Conservation (phyloP, 495 filamentous ascomycete genomes). For the Bombardia bombarda region DNA sequence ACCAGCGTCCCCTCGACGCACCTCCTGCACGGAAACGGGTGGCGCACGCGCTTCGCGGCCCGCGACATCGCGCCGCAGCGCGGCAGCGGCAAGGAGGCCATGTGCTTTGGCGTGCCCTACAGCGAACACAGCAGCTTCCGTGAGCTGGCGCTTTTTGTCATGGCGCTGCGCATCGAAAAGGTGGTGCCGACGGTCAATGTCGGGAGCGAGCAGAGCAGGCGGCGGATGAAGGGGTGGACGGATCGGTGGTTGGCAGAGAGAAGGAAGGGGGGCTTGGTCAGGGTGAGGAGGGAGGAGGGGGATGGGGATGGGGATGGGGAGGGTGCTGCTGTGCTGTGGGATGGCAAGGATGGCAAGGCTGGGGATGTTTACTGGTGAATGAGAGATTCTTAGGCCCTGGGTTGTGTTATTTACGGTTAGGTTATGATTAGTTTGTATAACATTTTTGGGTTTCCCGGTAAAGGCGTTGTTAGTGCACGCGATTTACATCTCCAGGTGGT, state of each 20-base stretch:
- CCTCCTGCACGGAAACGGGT: slow-evolving; percentile 64
- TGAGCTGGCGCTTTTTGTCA: slow-evolving; percentile 89
- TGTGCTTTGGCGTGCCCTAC: slow-evolving; percentile 89
- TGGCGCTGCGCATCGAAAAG: slow-evolving; percentile 75
- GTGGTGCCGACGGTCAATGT: slow-evolving; percentile 95
- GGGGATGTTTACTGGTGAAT: slow-evolving; percentile 38
- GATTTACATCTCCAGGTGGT: no score
- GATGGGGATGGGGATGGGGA: slow-evolving; percentile 20
- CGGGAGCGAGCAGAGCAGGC: slow-evolving; percentile 51
- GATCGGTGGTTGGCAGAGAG: slow-evolving; percentile 83
- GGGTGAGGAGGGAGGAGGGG: slow-evolving; percentile 29
- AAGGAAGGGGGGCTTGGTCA: slow-evolving; percentile 68
- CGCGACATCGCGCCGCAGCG: slow-evolving; percentile 66
- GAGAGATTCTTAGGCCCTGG: not conserved
- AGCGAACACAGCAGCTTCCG: slow-evolving; percentile 91
- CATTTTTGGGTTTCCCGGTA: no score
- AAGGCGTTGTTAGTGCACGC: no score
- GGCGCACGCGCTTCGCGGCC: slow-evolving; percentile 60
- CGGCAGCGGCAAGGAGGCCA: slow-evolving; percentile 65
- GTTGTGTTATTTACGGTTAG: not conserved
- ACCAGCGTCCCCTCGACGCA: slow-evolving; percentile 32
- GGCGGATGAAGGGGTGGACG: slow-evolving; percentile 85
- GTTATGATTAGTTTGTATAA: no score
- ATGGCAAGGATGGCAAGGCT: slow-evolving; percentile 33
- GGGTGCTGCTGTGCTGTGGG: slow-evolving; percentile 23